Evolutionary conservation across 1,139 yeast species (phyloP), one percentile per base, ranked within the genome.

Genomic region (Kluyveromyces sp.): DNA sequence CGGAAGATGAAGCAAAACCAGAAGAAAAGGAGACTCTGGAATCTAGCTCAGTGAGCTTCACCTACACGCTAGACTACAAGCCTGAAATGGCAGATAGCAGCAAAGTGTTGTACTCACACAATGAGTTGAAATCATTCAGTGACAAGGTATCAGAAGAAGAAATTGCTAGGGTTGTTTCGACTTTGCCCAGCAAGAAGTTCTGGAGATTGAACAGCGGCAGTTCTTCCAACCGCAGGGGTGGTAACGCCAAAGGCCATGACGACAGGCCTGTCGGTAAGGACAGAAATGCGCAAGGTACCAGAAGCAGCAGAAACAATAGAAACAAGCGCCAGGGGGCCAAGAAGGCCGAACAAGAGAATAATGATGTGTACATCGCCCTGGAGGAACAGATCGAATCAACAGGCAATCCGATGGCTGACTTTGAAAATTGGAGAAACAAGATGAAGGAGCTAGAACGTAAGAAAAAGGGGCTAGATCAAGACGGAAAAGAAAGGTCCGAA

Each of bases 401-500:
- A 44, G 63, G 73, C 62, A 78, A 74, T 48, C 73, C 84, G 2
- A 81, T 78, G 17, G 79, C 78, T 43, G 92, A 82, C 54, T 83
- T 83, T 56, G 88, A 81, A 58, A 70, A 71, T 51, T 80, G 88
- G 86, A 81, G 79, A 61, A 68, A 73, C 40, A 71, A 71, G 55
- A 76, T 78, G 80, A 74, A 73, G 51, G 67, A 67, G 42, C 75
- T 78, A 56, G 83, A 79, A 42, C 71, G 73, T 39, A 71, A 68
- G 47, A 72, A 71, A 52, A 71, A 72, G 43, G 81, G 80, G 4
- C 32, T 49, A n/a, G 31, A 46, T n/a, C 26, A 43, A 12, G 31
- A 28, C n/a, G 43, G 29, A 11, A 35, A 17, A 13, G 36, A 37
- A 33, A 18, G 19, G 3, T 18, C 25, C 7, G 43, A 42, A 25